Evolutionary conservation across 163 green algal genomes (phyloP), one percentile per base, ranked within the genome.

Genomic region (Chlorella variabilis): DNA sequence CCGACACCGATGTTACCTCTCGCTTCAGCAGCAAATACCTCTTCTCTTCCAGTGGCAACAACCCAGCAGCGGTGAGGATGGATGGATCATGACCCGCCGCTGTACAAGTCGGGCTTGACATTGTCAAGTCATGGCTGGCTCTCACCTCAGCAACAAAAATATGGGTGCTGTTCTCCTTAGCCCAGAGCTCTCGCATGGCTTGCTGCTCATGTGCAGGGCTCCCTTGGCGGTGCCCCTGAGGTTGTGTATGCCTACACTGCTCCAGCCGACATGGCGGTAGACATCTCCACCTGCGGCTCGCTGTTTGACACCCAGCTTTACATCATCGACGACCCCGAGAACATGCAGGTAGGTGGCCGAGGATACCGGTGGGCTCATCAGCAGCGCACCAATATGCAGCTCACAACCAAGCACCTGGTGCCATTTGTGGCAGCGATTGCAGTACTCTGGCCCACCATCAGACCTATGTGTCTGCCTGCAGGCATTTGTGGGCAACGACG

Each of bases 271-370:
- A 49, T 80, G 42, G 75, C 79, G 1, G 84, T 85, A 33, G 74
- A 73, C 34, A 65, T 89, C 27, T 80, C 49, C 75, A 90, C 86
- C 36, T 90, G 86, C 48, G 86, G 86, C 70, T 87, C 78, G 2
- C 36, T 66, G 15, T 90, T 78, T 56, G 86, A 90, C 83, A 90
- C 86, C 5, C 86, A 86, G 51, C 80, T 90, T 2, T 82, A 83
- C 42, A 21, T 90, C 13, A 67, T 84, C 39, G 42, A 71, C 34
- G 63, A 78, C 80, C 71, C 61, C 41, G 13, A 39, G 29, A 61
- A 73, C 62, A 27, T 51, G 34, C 49, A 80, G 73, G 69, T 63
- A 15, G 54, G 54, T 29, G 54, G 20, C 23, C 23, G 54, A 29
- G 54, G 69, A n/a, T n/a, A n/a, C n/a, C n/a, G n/a, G n/a, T n/a